These are phyloP conservation scores for Lumnitzera littorea DNA, from an alignment of 345 rosid species.

Conservation along the genomic window DNA sequence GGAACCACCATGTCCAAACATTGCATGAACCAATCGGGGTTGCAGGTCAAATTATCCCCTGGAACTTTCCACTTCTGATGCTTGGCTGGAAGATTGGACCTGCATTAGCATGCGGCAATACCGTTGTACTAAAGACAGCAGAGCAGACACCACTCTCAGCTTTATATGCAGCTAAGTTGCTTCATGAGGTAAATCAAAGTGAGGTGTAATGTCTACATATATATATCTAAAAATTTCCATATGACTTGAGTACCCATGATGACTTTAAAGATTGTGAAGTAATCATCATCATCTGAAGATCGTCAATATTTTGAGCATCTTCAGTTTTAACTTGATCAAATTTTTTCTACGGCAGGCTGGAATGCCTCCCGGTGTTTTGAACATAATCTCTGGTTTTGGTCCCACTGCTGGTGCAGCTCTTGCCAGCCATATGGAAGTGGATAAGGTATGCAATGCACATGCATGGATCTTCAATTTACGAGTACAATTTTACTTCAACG, in stretches of 20 bases:
- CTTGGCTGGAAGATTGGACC: slow-evolving; percentile 90
- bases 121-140: slow-evolving; percentile 79
- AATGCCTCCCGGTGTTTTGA: slow-evolving; percentile 84
- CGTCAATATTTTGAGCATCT: neutral
- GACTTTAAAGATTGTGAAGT: neutral
- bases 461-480: too few species aligned
- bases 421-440: slow-evolving; percentile 85
- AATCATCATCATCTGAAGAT: too few species aligned
- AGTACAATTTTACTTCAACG: neutral
- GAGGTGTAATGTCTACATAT: neutral
- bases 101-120: slow-evolving; percentile 90
- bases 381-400: slow-evolving; percentile 83
- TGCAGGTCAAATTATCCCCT: slow-evolving; percentile 91
- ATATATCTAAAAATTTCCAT: neutral
- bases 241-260: neutral
- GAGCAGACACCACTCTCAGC: slow-evolving; percentile 93
- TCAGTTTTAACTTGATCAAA: slow-evolving; percentile 4
- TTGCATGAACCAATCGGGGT: slow-evolving; percentile 94
- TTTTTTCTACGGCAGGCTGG: slow-evolving; percentile 55
- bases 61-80: slow-evolving; percentile 97
- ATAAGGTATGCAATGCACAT: slow-evolving; percentile 47
- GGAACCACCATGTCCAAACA: slow-evolving; percentile 67
- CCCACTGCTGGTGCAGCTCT: slow-evolving; percentile 86
- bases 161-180: slow-evolving; percentile 44
- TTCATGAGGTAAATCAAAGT: slow-evolving; percentile 58